Evolutionary conservation across 2,329 filamentous ascomycete genomes (phyloP), one percentile per base, ranked within the genome.

Genomic region (Pestalotiopsis fici): DNA sequence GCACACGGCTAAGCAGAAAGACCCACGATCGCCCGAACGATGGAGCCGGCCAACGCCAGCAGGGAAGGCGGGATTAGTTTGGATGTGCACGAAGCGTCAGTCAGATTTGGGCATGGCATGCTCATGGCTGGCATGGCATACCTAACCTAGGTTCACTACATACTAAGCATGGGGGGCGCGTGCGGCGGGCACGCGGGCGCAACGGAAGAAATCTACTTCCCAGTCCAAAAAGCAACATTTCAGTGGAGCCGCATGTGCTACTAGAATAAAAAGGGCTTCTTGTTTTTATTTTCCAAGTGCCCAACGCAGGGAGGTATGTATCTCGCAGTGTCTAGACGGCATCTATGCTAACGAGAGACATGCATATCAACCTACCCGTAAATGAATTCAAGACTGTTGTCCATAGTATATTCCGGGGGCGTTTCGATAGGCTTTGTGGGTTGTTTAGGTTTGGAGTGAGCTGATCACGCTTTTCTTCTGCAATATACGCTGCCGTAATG

Each of bases 1-100:
- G 61, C 61, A 64, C 21, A 54, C 39, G 37, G 61, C 23, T 43
- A 55, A 28, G 27, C 60, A 64, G 31, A 50, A 50, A 56, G 61
- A 64, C 61, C 61, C 61, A 64, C 61, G 61, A 64, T 64, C 61
- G 61, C 23, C 60, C 61, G 61, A 64, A 64, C 47, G 61, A 64
- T 64, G 61, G 61, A 64, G 23, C 43, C 43, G 59, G 37, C 59
- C 59, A 50, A 37, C 59, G 59, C 59, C 59, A 62, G 59, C 59
- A 62, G 59, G 59, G 59, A 62, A 62, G 27, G 57, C 27, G 57
- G 57, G 57, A 60, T 60, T 31, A 31, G 55, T 27, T 27, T 57
- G 55, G 55, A 15, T 11, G 28, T 60, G 57, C 28, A 28, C 31
- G 57, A 6, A 60, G 57, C 28, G 28, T 60, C 57, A 60, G 57